Evolutionary conservation across 768 basidiomycete genomes (phyloP).

Genomic region (Leccinum obscurum): DNA sequence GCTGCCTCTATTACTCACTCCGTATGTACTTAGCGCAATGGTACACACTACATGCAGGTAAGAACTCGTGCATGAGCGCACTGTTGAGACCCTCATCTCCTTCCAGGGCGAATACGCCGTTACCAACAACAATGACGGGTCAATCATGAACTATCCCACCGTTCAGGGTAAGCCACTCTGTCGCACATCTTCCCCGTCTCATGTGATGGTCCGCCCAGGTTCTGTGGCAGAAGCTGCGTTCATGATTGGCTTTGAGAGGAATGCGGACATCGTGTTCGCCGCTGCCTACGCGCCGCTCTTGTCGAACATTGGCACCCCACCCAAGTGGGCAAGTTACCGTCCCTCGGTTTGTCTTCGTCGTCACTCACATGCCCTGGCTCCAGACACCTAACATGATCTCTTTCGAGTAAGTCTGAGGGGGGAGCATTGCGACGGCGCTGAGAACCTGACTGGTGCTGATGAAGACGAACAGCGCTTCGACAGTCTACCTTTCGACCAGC

Average conservation of each 20-base stretch:
- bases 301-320: background rate
- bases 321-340: background rate
- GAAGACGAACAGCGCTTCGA: background rate
- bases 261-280: background rate
- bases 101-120: background rate
- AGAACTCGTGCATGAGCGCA: background rate
- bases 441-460: background rate
- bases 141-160: background rate
- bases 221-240: background rate
- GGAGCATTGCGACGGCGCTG: too few relatives aligned
- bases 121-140: background rate
- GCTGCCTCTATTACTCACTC: background rate
- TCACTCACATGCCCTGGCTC: background rate
- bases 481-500: background rate
- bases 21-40: background rate
- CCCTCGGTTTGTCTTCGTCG: background rate
- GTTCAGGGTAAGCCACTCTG: background rate
- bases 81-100: background rate
- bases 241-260: background rate
- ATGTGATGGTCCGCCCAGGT: background rate
- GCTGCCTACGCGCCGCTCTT: background rate
- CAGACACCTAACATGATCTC: background rate
- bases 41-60: background rate
- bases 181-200: background rate
- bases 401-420: background rate